Percentiles rank a stretch among this genome's conserved stretches.
phyloP scores from a whole-genome alignment of 371 early-diverging fungal genomes.

The Apophysomyces ossiformis region DNA sequence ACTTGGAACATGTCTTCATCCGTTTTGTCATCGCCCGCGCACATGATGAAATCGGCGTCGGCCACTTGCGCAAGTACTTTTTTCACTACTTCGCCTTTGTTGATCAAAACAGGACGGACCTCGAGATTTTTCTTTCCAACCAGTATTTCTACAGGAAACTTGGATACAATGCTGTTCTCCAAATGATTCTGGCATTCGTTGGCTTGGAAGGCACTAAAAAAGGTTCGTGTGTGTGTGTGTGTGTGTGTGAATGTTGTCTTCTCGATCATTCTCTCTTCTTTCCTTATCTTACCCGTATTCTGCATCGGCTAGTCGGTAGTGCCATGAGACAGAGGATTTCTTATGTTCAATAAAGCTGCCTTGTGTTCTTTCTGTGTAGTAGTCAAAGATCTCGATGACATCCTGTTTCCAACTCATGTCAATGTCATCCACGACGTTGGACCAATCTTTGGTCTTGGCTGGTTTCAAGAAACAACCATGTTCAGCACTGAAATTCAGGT shows the following conservation, averaged over 20 bases:
- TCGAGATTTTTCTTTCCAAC: constrained; percentile 95
- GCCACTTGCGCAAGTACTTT: constrained; percentile 55
- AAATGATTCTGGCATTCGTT: constrained; percentile 91
- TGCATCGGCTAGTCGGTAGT: constrained; percentile 87
- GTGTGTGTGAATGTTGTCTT: not conserved
- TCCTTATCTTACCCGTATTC: constrained; percentile 50
- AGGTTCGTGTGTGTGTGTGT: not conserved
- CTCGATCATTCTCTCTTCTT: not conserved
- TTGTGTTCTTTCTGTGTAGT: constrained; percentile 91
- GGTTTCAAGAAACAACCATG: constrained; percentile 67
- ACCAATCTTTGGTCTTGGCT: constrained; percentile 62
- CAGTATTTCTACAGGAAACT: constrained; percentile 87
- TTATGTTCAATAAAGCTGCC: constrained; percentile 89
- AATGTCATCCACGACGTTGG: constrained; percentile 71
- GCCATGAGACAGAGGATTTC: constrained; percentile 87
- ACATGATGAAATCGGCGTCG: constrained; percentile 84
- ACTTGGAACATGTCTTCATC: constrained; percentile 93
- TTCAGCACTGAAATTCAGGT: constrained; percentile 82
- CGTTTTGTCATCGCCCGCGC: constrained; percentile 94
- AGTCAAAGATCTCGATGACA: constrained; percentile 85
- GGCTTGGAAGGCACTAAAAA: constrained; percentile 70
- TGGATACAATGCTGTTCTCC: constrained; percentile 78
- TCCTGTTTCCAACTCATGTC: constrained; percentile 89
- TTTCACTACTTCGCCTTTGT: constrained; percentile 92
- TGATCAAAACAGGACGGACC: constrained; percentile 76